Conservation (phyloP, 2,329 filamentous ascomycete species). For the Aquanectria penicillioides region DNA sequence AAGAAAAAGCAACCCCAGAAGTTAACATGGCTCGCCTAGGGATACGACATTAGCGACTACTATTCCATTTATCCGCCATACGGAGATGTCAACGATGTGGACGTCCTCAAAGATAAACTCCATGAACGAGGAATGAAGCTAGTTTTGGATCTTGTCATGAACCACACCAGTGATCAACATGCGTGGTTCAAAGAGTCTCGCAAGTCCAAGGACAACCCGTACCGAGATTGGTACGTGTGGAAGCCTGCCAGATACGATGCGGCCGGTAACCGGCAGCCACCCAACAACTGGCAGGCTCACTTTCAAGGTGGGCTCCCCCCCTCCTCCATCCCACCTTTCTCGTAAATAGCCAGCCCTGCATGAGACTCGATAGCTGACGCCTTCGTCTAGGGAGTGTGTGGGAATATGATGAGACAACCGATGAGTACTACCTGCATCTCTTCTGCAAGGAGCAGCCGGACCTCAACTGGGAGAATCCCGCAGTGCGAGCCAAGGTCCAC, state of each 20-base stretch:
- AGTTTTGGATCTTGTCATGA: constrained; percentile 78
- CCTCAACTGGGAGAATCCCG: constrained; percentile 79
- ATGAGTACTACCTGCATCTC: constrained; percentile 71
- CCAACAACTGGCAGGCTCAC: constrained; percentile 65
- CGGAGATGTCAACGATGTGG: constrained; percentile 74
- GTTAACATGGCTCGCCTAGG: constrained; percentile 45
- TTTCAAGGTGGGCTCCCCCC: constrained; percentile 47
- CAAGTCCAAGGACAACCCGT: constrained; percentile 62
- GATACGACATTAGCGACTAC: constrained; percentile 78
- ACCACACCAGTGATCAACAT: constrained; percentile 72
- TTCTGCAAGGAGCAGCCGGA: constrained; percentile 79
- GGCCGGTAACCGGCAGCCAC: constrained; percentile 67
- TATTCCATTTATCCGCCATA: constrained; percentile 72
- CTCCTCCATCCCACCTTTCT: background rate
- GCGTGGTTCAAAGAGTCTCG: constrained; percentile 67
- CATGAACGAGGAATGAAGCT: constrained; percentile 74
- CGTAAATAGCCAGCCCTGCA: no score
- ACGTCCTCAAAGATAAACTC: constrained; percentile 67
- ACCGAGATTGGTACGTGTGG: constrained; percentile 75
- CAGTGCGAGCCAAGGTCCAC: constrained; percentile 73
- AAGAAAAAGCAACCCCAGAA: background rate
- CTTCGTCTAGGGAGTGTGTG: constrained; percentile 52
- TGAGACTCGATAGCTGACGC: background rate
- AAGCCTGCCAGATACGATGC: constrained; percentile 64
- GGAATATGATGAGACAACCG: constrained; percentile 60